Evolutionary conservation across 2,329 filamentous ascomycete species (phyloP).

Genomic region (Madurella fahalii): DNA sequence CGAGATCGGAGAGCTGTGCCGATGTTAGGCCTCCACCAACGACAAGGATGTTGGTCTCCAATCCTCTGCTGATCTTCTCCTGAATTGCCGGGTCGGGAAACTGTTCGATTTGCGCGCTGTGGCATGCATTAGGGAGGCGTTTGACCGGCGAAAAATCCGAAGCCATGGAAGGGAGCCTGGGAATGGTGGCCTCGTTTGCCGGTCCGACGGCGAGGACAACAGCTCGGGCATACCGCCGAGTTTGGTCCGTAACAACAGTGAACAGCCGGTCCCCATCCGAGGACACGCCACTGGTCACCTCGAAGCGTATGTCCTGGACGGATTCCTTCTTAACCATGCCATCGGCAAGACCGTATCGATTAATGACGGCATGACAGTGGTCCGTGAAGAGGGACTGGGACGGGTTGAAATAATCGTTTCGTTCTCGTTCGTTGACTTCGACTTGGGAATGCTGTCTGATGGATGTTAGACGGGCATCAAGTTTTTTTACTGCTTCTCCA

Average conservation of each 20-base stretch:
- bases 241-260: conserved; percentile 55
- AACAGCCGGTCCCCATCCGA: conserved; percentile 56
- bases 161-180: conserved; percentile 21
- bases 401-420: conserved; percentile 66
- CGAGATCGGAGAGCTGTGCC: conserved; percentile 67
- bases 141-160: neutral
- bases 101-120: conserved; percentile 59
- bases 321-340: conserved; percentile 56
- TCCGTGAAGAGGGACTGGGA: conserved; percentile 58
- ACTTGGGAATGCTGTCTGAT: conserved; percentile 41
- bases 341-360: conserved; percentile 52
- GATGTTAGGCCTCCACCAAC: conserved; percentile 74
- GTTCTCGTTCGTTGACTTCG: conserved; percentile 61
- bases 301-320: conserved; percentile 59
- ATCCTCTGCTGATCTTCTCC: conserved; percentile 46
- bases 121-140: conserved; percentile 47
- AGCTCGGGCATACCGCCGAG: conserved; percentile 52
- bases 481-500: neutral
- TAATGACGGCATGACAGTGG: conserved; percentile 55
- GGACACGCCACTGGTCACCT: conserved; percentile 41
- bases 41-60: conserved; percentile 61
- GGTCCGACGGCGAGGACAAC: conserved; percentile 70
- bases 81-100: conserved; percentile 53
- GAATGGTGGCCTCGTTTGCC: conserved; percentile 55
- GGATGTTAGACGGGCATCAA: neutral